Percentiles rank a stretch among this genome's conserved stretches.
These are phyloP conservation scores for Chalciporus sp. DNA, from an alignment of 1,284 basidiomycete species.

Conservation along the genomic window DNA sequence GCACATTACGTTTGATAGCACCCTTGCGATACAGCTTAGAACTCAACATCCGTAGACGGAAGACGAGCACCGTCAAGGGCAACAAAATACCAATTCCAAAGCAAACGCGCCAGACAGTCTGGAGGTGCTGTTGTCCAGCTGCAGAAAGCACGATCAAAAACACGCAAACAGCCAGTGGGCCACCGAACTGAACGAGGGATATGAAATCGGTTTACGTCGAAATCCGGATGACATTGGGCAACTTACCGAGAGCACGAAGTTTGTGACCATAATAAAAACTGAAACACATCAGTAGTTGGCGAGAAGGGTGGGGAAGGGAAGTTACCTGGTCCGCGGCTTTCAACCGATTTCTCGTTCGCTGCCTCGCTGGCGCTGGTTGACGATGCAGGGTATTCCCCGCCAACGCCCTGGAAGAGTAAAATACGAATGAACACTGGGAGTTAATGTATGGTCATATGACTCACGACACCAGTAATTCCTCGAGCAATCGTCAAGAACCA, in stretches of 20 bases:
- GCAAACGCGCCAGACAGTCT: constrained; percentile 76
- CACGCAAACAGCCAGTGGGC: constrained; percentile 68
- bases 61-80: constrained; percentile 71
- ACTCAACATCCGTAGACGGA: constrained; percentile 73
- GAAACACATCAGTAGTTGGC: constrained; percentile 3
- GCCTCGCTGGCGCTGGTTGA: constrained; percentile 70
- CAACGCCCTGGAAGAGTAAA: constrained; percentile 53
- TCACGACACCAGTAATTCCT: constrained; percentile 71
- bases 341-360: constrained; percentile 69
- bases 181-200: constrained; percentile 51
- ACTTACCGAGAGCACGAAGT: constrained; percentile 60
- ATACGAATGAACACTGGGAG: not conserved
- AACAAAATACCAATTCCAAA: constrained; percentile 74
- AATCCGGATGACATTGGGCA: not conserved
- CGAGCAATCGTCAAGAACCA: constrained; percentile 79
- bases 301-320: constrained; percentile 5
- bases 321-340: constrained; percentile 62
- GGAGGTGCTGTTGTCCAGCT: constrained; percentile 63
- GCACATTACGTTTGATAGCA: constrained; percentile 59
- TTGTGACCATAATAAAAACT: constrained; percentile 78
- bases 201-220: constrained; percentile 13
- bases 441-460: constrained; percentile 19
- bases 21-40: constrained; percentile 65
- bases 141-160: constrained; percentile 75
- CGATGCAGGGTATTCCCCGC: constrained; percentile 79